These are phyloP conservation scores for Xylaria cubensis DNA, from an alignment of 495 filamentous ascomycete species.

Conservation along the genomic window DNA sequence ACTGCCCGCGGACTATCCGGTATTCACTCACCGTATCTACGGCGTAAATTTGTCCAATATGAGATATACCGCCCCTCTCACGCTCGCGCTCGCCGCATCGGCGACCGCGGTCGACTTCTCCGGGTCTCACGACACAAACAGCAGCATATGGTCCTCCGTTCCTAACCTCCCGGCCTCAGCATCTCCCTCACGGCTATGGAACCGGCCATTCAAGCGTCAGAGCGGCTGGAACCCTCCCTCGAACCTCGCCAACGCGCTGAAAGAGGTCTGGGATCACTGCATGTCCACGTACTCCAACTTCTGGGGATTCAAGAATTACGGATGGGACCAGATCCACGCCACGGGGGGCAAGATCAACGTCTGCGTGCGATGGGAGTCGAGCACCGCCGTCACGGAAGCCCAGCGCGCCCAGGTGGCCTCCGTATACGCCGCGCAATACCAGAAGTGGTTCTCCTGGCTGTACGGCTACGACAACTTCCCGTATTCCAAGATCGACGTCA, in stretches of 20 bases:
- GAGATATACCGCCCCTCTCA: slow-evolving; percentile 4
- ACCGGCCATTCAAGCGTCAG: slow-evolving; percentile 20
- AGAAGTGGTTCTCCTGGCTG: slow-evolving; percentile 25
- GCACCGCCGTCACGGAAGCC: slow-evolving; percentile 23
- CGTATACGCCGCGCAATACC: slow-evolving; percentile 18
- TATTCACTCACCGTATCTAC: background rate
- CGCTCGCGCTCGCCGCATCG: slow-evolving; percentile 8
- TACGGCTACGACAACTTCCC: slow-evolving; percentile 24
- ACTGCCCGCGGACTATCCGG: background rate
- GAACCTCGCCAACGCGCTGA: slow-evolving; percentile 17
- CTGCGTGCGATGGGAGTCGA: slow-evolving; percentile 32
- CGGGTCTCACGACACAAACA: background rate
- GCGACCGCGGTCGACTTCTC: slow-evolving; percentile 9
- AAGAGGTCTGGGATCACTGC: slow-evolving; percentile 27
- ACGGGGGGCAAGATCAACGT: slow-evolving; percentile 24
- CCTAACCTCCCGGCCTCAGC: background rate
- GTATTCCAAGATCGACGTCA: slow-evolving; percentile 16
- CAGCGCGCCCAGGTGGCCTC: slow-evolving; percentile 20
- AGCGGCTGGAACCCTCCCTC: slow-evolving; percentile 20
- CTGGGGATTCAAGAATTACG: slow-evolving; percentile 20
- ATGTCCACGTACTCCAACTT: slow-evolving; percentile 19
- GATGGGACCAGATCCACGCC: slow-evolving; percentile 27
- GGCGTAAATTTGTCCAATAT: background rate
- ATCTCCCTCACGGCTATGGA: background rate
- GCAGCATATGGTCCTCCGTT: background rate